Conservation (phyloP, 495 filamentous ascomycete genomes). For the Baudoinia panamericana region DNA sequence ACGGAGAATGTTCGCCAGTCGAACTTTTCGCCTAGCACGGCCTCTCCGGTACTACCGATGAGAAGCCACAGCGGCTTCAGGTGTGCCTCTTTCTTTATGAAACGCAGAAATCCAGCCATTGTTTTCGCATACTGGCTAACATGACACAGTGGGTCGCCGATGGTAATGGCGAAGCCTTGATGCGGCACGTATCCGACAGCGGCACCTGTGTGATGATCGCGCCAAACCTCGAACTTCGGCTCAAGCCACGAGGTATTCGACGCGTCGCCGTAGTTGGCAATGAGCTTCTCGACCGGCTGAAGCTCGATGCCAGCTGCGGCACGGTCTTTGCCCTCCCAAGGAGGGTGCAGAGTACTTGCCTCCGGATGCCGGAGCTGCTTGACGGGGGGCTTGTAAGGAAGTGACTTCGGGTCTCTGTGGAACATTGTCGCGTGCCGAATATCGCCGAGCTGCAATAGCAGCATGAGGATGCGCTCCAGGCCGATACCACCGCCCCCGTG, state of each 20-base stretch:
- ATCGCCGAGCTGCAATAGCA: constrained; percentile 72
- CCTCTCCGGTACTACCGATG: constrained; percentile 52
- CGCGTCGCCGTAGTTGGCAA: constrained; percentile 81
- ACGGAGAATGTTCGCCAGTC: constrained; percentile 76
- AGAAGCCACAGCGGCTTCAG: constrained; percentile 75
- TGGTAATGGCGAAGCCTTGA: constrained; percentile 59
- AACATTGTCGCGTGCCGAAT: constrained; percentile 77
- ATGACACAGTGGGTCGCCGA: constrained; percentile 72
- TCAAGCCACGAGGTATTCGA: constrained; percentile 82
- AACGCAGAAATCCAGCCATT: constrained; percentile 57
- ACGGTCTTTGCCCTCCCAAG: constrained; percentile 40
- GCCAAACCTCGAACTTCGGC: constrained; percentile 69
- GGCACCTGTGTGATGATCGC: constrained; percentile 60
- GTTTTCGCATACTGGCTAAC: constrained; percentile 53
- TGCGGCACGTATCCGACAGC: constrained; percentile 65
- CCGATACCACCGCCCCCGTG: constrained; percentile 87
- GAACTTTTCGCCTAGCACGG: constrained; percentile 57
- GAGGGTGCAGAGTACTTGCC: constrained; percentile 56
- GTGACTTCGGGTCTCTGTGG: constrained; percentile 68
- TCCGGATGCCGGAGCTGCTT: constrained; percentile 60
- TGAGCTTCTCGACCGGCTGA: constrained; percentile 63
- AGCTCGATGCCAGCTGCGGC: constrained; percentile 39
- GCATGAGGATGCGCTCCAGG: constrained; percentile 73
- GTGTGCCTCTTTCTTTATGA: constrained; percentile 53
- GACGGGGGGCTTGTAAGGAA: constrained; percentile 45